Base-by-base conservation (phyloP, 441 rosid genomes). In the Populus tomentosa region DNA sequence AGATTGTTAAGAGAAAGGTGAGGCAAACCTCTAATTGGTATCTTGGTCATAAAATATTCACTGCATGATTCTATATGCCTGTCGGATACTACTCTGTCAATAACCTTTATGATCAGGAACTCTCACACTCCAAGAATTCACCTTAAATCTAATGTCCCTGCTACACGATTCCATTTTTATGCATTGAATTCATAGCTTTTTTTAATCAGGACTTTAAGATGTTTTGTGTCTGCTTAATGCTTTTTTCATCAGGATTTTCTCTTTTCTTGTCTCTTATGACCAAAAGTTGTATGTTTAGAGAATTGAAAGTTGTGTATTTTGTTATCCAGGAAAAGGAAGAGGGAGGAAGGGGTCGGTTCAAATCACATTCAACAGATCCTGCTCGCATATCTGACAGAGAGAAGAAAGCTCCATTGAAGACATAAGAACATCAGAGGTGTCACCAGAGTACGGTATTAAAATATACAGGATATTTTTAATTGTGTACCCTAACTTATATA, bases 1-100 rank as follows among this genome's bases (percentile, higher is more conserved):
- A 94, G 87, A 87, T 96, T 33, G 99, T 96, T 65, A 94, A 96
- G 98, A 96, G 92, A 85, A 96, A 96, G 96, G 99, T 94, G 62
- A 30, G 6, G 50, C 56, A 21, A 18, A 9, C 14, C 42, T 78
- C 24, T 8, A 59, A n/a, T 59, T 20, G 0, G 10, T 64, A 69
- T 10, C 35, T 64, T 69, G 35, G 9, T 79, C 35, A 11, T 24
- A 7, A 26, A 63, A 46, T 18, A 9, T 4, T 61, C 26, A 61
- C 28, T 9, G 65, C 65, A 61, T 61, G 28, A 61, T 61, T 61
- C 14, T 61, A 23, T 21, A 21, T 61, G 65, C 65, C 24, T 61
- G 65, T 10, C 10, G 13, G 24, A 21, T 61, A 21, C 26, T 9
- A 61, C 65, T 61, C 24, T 21, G 65, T 61, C 65, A 61, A 21